These are phyloP conservation scores for Suillus spraguei DNA, from an alignment of 768 basidiomycete species.

Conservation along the genomic window DNA sequence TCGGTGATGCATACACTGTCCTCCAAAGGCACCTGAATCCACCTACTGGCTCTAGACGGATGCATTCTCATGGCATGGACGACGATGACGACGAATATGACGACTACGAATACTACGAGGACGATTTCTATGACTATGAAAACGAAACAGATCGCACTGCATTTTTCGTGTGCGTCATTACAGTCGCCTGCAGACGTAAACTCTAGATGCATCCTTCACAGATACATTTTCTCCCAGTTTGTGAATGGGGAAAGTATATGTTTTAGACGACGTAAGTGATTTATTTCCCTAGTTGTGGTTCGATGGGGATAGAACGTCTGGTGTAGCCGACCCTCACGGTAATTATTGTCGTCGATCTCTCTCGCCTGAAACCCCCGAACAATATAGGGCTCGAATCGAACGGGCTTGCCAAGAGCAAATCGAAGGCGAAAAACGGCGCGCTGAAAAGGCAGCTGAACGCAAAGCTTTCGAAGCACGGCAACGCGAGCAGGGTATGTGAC, in stretches of 20 bases:
- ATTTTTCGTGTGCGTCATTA: conserved; percentile 48
- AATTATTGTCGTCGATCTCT: conserved; percentile 17
- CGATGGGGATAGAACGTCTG: conserved; percentile 15
- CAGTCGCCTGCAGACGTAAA: not conserved
- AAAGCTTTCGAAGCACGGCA: conserved; percentile 47
- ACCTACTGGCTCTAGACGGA: conserved; percentile 26
- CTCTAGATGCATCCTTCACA: conserved; percentile 25
- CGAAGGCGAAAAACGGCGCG: conserved; percentile 54
- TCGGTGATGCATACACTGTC: conserved; percentile 69
- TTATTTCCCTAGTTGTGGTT: conserved; percentile 5
- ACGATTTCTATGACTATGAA: conserved; percentile 33
- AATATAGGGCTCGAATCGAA: conserved; percentile 54
- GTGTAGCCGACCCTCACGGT: conserved; percentile 25
- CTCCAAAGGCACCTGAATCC: conserved; percentile 57
- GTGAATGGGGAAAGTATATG: conserved; percentile 37
- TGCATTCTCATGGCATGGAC: conserved; percentile 30
- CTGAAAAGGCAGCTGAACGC: conserved; percentile 48
- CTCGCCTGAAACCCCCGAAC: conserved; percentile 49
- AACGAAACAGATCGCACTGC: conserved; percentile 36
- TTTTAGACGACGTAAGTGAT: conserved; percentile 32
- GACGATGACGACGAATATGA: conserved; percentile 44
- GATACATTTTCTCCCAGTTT: conserved; percentile 52
- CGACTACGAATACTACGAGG: conserved; percentile 31
- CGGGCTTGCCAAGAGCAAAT: conserved; percentile 54
- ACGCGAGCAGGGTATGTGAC: conserved; percentile 51